A percentile compares a stretch with the other conserved stretches of the same genome.
Evolutionary conservation across 768 basidiomycete species (phyloP).

Genomic region (Hemileccinum impolitum): DNA sequence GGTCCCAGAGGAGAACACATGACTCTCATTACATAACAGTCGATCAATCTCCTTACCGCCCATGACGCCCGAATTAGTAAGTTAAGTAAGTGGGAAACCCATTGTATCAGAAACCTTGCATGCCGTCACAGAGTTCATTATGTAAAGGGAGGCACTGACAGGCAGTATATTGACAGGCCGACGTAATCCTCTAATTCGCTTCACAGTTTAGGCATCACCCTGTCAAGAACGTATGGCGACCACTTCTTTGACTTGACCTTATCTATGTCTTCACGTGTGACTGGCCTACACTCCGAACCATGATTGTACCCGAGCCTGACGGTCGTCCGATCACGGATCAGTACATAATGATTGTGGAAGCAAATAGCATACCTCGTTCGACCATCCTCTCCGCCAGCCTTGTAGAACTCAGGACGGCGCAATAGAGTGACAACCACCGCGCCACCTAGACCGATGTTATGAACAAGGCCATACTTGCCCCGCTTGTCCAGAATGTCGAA

Average conservation of each 20-base stretch:
- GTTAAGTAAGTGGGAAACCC: too few relatives aligned
- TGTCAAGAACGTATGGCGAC: constrained; percentile 40
- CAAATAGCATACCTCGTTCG: constrained; percentile 45
- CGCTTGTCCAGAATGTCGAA: constrained; percentile 58
- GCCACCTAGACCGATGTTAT: constrained; percentile 78
- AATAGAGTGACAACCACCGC: constrained; percentile 74
- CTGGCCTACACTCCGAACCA: constrained; percentile 56
- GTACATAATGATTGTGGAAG: too few relatives aligned
- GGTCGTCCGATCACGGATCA: too few relatives aligned
- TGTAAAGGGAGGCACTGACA: too few relatives aligned
- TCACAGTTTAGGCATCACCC: constrained; percentile 36
- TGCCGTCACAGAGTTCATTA: too few relatives aligned
- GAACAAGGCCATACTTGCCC: constrained; percentile 75
- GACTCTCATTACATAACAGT: too few relatives aligned
- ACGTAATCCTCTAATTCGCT: too few relatives aligned
- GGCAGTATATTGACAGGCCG: too few relatives aligned
- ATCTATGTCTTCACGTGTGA: constrained; percentile 61
- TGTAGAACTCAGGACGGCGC: constrained; percentile 72
- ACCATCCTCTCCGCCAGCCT: constrained; percentile 58
- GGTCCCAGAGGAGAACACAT: too few relatives aligned
- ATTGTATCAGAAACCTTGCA: too few relatives aligned
- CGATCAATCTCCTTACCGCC: too few relatives aligned
- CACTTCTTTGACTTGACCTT: constrained; percentile 68
- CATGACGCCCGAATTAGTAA: too few relatives aligned
- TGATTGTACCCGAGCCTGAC: constrained; percentile 76